A percentile compares a stretch with the other conserved stretches of the same genome.
Conservation (phyloP, 331 rosid species). For the Malus hybrid region DNA sequence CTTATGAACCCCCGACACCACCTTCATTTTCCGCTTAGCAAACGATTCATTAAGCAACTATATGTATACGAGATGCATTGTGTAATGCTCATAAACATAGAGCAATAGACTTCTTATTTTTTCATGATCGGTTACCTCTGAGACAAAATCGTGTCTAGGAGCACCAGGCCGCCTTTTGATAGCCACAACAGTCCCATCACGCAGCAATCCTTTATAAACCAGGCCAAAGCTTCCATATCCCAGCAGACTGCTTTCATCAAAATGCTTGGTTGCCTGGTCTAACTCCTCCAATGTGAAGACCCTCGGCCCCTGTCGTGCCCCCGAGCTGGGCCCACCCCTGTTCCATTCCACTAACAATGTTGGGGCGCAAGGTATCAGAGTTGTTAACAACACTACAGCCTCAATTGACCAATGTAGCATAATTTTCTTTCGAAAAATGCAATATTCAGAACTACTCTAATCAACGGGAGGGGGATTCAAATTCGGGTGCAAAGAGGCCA, state of each 20-base stretch:
- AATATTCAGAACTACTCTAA: no score
- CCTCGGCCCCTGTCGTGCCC: slow-evolving; percentile 10
- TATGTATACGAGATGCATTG: neutral
- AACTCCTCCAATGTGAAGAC: slow-evolving; percentile 29
- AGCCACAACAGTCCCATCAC: slow-evolving; percentile 38
- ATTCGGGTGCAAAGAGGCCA: no score
- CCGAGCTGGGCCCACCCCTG: slow-evolving; percentile 25
- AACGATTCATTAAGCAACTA: neutral
- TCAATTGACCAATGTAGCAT: neutral
- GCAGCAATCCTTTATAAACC: slow-evolving; percentile 34
- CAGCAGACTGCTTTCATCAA: slow-evolving; percentile 30
- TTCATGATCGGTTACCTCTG: slow-evolving; percentile 20
- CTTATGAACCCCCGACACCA: neutral
- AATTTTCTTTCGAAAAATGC: no score
- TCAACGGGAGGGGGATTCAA: no score
- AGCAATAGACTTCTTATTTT: neutral
- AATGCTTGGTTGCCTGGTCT: slow-evolving; percentile 35
- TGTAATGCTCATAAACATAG: neutral
- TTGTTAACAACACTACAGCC: neutral
- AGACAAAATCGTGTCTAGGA: slow-evolving; percentile 23
- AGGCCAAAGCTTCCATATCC: slow-evolving; percentile 46
- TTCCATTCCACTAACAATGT: slow-evolving; percentile 26
- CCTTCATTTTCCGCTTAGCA: neutral
- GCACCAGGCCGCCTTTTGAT: slow-evolving; percentile 37
- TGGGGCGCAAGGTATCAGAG: neutral